Conservation (phyloP, 1,284 basidiomycete species). For the Rhodotorula sp. region DNA sequence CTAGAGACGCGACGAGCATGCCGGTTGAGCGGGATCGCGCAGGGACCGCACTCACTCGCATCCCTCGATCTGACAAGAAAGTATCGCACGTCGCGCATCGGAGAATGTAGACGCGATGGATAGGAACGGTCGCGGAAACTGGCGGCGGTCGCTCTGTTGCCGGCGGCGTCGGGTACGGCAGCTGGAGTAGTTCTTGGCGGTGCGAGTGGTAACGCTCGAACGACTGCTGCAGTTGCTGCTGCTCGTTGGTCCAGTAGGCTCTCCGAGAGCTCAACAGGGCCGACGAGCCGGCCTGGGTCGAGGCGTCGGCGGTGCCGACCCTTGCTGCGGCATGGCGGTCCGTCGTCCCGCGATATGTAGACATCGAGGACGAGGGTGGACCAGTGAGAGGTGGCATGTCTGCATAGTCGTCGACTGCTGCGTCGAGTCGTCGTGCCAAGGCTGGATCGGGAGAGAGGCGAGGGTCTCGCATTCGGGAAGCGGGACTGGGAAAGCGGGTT, state of each 20-base stretch:
- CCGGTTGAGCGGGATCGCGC: not conserved
- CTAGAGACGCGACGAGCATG: not conserved
- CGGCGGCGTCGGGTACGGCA: not conserved
- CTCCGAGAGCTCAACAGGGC: not conserved
- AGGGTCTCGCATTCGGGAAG: conserved; percentile 11
- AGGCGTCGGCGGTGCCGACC: too few species aligned
- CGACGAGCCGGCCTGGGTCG: not conserved
- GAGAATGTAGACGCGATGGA: conserved; percentile 69
- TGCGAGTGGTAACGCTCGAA: not conserved
- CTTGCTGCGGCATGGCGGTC: not conserved
- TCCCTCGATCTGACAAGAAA: conserved; percentile 77
- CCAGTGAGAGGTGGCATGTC: not conserved
- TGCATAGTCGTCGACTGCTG: not conserved
- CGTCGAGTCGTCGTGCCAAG: not conserved
- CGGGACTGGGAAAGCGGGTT: not conserved
- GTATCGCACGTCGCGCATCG: conserved; percentile 70
- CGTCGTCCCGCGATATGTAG: not conserved
- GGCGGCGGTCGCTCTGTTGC: not conserved
- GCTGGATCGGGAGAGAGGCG: not conserved
- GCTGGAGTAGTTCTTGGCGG: not conserved
- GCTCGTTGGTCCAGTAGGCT: not conserved
- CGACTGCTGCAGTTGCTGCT: not conserved
- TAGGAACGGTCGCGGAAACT: conserved; percentile 5
- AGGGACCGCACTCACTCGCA: conserved; percentile 61
- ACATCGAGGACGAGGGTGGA: not conserved